Conservation (phyloP, 345 rosid species). For the Eucalyptus pauciflora region DNA sequence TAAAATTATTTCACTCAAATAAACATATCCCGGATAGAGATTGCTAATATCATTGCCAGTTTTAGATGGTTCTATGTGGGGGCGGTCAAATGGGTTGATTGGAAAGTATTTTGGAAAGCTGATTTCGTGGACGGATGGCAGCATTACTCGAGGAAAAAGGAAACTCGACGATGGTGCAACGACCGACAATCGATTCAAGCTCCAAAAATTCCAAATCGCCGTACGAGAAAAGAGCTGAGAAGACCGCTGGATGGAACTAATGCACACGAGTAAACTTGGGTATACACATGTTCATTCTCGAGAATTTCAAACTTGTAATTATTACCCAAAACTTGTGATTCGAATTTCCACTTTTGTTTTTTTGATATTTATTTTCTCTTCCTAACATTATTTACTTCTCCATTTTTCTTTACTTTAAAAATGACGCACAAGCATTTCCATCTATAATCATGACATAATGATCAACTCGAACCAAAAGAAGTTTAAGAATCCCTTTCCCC, state of each 20-base stretch:
- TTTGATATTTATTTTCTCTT: neutral
- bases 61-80: neutral
- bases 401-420: neutral
- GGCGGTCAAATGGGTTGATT: neutral
- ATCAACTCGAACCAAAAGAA: neutral
- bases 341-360: neutral
- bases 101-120: neutral
- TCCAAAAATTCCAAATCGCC: neutral
- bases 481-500: neutral
- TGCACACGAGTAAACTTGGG: neutral
- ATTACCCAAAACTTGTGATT: neutral
- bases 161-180: neutral
- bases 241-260: neutral
- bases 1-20: neutral
- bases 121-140: neutral
- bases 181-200: neutral
- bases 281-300: neutral
- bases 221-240: neutral
- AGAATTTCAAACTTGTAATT: neutral
- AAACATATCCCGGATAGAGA: neutral
- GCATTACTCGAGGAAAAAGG: neutral
- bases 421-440: fast-evolving
- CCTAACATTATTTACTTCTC: neutral
- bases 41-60: neutral
- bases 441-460: neutral